These are phyloP conservation scores for Alternaria triticina DNA, from an alignment of 2,329 filamentous ascomycete species.

Conservation along the genomic window DNA sequence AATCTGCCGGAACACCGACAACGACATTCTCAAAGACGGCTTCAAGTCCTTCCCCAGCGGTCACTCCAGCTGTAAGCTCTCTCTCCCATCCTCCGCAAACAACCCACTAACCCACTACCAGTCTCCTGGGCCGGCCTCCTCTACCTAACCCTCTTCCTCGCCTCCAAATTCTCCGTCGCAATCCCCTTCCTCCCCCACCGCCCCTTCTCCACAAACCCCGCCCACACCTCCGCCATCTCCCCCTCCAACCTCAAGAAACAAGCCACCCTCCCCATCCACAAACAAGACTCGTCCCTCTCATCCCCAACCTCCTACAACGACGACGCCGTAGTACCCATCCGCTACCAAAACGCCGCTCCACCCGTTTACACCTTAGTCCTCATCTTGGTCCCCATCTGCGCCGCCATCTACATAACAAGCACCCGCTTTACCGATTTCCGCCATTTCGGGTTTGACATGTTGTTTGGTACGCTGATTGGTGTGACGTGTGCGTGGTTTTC, in stretches of 20 bases:
- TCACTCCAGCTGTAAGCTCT: conserved; percentile 69
- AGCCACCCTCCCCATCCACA: conserved; percentile 31
- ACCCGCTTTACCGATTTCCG: conserved; percentile 88
- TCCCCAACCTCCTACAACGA: conserved; percentile 25
- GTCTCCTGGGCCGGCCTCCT: conserved; percentile 79
- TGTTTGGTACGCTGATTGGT: conserved; percentile 84
- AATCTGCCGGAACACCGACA: conserved; percentile 75
- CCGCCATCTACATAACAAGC: conserved; percentile 80
- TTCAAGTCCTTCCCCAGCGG: conserved; percentile 86
- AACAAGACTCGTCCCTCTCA: conserved; percentile 29
- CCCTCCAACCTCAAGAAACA: conserved; percentile 40
- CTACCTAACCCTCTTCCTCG: conserved; percentile 86
- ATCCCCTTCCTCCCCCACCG: conserved; percentile 70
- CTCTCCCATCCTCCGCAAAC: background rate
- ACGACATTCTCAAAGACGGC: conserved; percentile 71
- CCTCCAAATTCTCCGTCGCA: conserved; percentile 78
- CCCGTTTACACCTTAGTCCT: conserved; percentile 79
- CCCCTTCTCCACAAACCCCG: conserved; percentile 56
- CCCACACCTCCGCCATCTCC: conserved; percentile 54
- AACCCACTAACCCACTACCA: conserved; percentile 23
- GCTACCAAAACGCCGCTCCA: conserved; percentile 79
- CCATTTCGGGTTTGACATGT: conserved; percentile 90
- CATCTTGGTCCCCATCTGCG: conserved; percentile 72
- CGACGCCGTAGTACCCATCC: conserved; percentile 59
- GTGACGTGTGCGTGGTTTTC: conserved; percentile 72